Evolutionary conservation across 805 yeast genomes (phyloP).

Genomic region (Zygoascus tannicola): DNA sequence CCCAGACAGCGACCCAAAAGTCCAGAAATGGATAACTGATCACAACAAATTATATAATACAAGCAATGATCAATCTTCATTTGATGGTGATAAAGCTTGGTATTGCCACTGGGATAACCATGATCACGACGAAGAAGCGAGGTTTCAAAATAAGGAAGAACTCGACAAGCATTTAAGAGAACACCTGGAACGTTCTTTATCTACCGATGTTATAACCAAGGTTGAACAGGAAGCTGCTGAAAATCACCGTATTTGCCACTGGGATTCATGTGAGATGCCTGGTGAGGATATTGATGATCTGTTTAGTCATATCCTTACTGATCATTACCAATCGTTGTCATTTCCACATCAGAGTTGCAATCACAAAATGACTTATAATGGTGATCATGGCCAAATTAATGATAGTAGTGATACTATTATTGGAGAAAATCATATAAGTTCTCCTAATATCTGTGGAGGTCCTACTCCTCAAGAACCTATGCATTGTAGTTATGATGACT

Average conservation of each 20-base stretch:
- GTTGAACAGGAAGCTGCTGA: slow-evolving; percentile 15
- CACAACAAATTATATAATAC: too few relatives aligned
- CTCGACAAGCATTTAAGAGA: slow-evolving; percentile 16
- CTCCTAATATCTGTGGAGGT: not conserved
- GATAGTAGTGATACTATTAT: too few relatives aligned
- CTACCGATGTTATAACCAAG: not conserved
- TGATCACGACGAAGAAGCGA: slow-evolving; percentile 24
- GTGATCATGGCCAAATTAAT: not conserved
- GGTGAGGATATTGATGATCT: slow-evolving; percentile 24
- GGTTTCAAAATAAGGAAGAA: slow-evolving; percentile 21
- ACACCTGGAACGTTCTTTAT: not conserved
- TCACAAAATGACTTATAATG: not conserved
- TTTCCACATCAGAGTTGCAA: slow-evolving; percentile 11
- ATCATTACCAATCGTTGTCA: slow-evolving; percentile 14
- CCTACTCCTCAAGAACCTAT: slow-evolving; percentile 11
- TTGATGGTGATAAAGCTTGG: too few relatives aligned
- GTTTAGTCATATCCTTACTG: slow-evolving; percentile 19
- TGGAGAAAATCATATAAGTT: not conserved
- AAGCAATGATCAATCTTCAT: too few relatives aligned
- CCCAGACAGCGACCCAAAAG: not conserved
- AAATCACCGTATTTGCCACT: slow-evolving; percentile 26
- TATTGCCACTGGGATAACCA: slow-evolving; percentile 32
- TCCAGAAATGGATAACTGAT: not conserved
- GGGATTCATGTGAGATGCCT: slow-evolving; percentile 32
- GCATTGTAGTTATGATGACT: slow-evolving; percentile 62